A percentile compares a stretch with the other conserved stretches of the same genome.
Conservation (phyloP, 1,139 yeast species). For the Taphrina betulina region DNA sequence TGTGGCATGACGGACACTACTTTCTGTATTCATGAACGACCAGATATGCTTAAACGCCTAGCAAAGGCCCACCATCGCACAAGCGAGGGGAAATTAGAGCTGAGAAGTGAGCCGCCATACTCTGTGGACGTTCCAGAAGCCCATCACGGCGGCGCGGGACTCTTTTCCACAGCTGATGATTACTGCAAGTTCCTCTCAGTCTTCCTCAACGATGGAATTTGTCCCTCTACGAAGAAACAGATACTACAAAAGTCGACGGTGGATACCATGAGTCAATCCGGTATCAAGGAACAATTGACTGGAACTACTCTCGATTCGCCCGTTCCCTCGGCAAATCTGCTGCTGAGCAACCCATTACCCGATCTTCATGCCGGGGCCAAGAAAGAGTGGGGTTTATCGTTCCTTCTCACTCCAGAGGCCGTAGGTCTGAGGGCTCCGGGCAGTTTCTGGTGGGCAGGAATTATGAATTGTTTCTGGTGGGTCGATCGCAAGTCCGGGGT, state of each 20-base stretch:
- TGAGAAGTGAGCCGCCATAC: not conserved
- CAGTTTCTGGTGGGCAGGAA: constrained; percentile 51
- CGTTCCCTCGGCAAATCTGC: constrained; percentile 37
- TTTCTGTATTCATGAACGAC: constrained; percentile 38
- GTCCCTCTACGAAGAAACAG: constrained; percentile 42
- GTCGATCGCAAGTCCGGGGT: constrained; percentile 49
- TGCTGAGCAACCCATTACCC: constrained; percentile 37
- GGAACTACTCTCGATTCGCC: constrained; percentile 39
- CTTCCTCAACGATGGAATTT: constrained; percentile 51
- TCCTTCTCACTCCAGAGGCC: constrained; percentile 34
- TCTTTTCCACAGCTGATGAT: constrained; percentile 48
- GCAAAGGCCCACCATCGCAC: not conserved
- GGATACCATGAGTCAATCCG: constrained; percentile 39
- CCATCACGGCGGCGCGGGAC: constrained; percentile 52
- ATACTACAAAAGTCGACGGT: constrained; percentile 43
- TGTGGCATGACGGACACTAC: constrained; percentile 47
- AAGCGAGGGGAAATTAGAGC: not conserved
- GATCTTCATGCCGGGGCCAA: constrained; percentile 38
- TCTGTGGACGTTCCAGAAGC: not conserved
- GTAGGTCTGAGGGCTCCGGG: constrained; percentile 41
- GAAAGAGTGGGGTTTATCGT: constrained; percentile 41
- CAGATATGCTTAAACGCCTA: not conserved
- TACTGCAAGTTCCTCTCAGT: constrained; percentile 50
- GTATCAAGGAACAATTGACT: constrained; percentile 37
- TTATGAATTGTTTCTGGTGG: constrained; percentile 53